Percentiles rank a stretch among this genome's conserved stretches.
Conservation (phyloP, 257 asterid genomes). For the Solanum rostratum region DNA sequence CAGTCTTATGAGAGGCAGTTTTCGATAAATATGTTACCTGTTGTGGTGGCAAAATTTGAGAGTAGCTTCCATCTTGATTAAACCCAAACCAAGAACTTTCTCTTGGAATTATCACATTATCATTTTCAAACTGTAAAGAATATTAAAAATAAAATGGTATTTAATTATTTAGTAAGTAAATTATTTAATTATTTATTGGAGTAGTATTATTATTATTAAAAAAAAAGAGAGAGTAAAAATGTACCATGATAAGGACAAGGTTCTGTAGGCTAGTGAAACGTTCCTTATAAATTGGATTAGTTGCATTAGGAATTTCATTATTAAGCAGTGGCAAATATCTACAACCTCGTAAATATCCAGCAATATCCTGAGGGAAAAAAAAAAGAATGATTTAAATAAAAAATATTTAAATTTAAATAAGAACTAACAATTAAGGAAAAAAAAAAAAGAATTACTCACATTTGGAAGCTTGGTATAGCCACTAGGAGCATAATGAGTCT, state of each 20-base stretch:
- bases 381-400: background rate
- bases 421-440: background rate
- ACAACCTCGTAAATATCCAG: constrained; percentile 11
- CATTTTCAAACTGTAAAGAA: constrained; percentile 13
- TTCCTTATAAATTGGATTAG: constrained; percentile 6
- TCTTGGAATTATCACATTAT: constrained; percentile 11
- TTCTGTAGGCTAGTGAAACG: constrained; percentile 13
- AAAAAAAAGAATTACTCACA: background rate
- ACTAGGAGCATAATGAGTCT: constrained; percentile 17
- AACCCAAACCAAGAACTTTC: constrained; percentile 31
- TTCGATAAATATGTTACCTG: background rate
- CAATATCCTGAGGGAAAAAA: constrained; percentile 2
- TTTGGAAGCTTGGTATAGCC: constrained; percentile 16
- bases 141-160: background rate
- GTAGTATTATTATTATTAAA: too few species aligned
- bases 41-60: constrained; percentile 6
- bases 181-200: background rate
- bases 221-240: background rate
- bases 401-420: background rate
- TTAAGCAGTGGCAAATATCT: constrained; percentile 13
- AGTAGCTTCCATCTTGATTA: constrained; percentile 12
- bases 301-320: constrained; percentile 7
- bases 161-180: background rate
- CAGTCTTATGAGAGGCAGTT: background rate
- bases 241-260: constrained; percentile 20